Conservation (phyloP, 768 basidiomycete genomes). For the Panaeolus cyanescens region DNA sequence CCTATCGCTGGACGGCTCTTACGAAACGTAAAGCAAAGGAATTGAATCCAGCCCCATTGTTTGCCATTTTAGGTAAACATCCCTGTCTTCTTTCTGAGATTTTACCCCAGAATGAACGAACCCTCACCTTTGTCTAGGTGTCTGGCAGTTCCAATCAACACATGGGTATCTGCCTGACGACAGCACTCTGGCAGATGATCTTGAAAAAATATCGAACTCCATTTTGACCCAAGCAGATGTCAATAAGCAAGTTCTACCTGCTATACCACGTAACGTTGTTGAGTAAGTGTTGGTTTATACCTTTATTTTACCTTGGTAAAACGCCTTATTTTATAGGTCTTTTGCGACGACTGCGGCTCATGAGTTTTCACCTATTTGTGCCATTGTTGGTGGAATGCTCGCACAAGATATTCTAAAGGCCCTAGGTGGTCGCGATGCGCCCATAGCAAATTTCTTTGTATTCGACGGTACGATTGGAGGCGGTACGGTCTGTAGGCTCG, state of each 20-base stretch:
- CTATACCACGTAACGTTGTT: constrained; percentile 59
- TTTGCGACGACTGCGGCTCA: constrained; percentile 68
- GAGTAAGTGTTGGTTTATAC: constrained; percentile 47
- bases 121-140: constrained; percentile 43
- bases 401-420: constrained; percentile 95
- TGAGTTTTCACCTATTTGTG: constrained; percentile 93
- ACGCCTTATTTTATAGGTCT: constrained; percentile 44
- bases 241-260: constrained; percentile 63
- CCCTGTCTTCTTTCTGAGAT: constrained; percentile 4
- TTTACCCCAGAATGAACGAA: background rate
- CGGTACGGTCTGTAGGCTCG: constrained; percentile 65
- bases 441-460: constrained; percentile 88
- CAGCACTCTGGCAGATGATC: constrained; percentile 47
- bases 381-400: constrained; percentile 92
- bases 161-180: constrained; percentile 61
- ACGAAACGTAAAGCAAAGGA: constrained; percentile 80
- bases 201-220: constrained; percentile 64
- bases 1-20: constrained; percentile 68
- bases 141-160: constrained; percentile 79
- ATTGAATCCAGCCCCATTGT: constrained; percentile 74
- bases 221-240: constrained; percentile 65
- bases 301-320: constrained; percentile 8
- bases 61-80: constrained; percentile 67
- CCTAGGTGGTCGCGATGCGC: constrained; percentile 86
- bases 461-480: constrained; percentile 85